Base-by-base conservation (phyloP, 345 rosid species). In the Moricandia moricandioides region DNA sequence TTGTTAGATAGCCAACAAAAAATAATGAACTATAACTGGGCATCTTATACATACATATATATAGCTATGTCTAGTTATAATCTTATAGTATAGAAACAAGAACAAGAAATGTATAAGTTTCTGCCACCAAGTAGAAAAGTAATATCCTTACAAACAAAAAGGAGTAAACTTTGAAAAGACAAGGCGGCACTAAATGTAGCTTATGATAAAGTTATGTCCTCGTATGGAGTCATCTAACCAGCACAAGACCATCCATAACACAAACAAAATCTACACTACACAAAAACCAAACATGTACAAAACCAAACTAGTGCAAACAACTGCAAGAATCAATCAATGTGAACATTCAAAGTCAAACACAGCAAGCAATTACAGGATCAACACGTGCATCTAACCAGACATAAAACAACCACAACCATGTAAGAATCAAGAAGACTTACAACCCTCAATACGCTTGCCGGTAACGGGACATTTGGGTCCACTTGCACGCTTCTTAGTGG, bases 401-500 rank as follows among this genome's bases (percentile, higher is more conserved):
- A n/a, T n/a, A n/a, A n/a, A n/a, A n/a, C n/a, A n/a, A n/a, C n/a
- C n/a, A n/a, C n/a, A n/a, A n/a, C n/a, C n/a, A 27, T 1, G 3
- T 27, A 27, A 1, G 29, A 27, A 27, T 1, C 14, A 56, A 27
- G 8, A 45, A 12, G 0, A 14, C 78, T 71, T 86, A 90, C 97
- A 1, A 82, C 98, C 98, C 82, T 93, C 97, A 65, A 93, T 93
- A 76, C 96, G 85, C 86, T 93, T 90, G 45, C 92, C 93, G 39
- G 97, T 89, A 26, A 93, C 97, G 8, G 98, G 97, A 37, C 97
- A 92, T 79, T 85, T 89, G n/a, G 98, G 98, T 7, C 98, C 96
- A 47, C 86, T 89, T 0, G 95, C 93, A 56, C 91, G 79, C 85
- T 93, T 93, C 85, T 90, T 90, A 0, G 97, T 88, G 70, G 84